Conservation (phyloP, 2,329 filamentous ascomycete species). For the Phoma herbarum region DNA sequence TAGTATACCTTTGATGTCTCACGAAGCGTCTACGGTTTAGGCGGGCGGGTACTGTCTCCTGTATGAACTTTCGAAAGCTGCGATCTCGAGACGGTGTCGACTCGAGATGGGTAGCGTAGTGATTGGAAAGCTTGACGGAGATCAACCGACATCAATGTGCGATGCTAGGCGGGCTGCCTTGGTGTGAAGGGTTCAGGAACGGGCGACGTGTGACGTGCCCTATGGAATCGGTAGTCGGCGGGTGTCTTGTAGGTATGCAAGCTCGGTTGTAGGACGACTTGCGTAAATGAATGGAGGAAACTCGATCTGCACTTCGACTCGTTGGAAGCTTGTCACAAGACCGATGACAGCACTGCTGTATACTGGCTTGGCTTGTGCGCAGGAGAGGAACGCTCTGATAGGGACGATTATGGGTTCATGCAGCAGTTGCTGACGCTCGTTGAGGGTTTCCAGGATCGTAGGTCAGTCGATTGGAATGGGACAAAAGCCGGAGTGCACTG, state of each 20-base stretch:
- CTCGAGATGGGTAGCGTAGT: constrained; percentile 64
- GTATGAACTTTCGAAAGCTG: constrained; percentile 66
- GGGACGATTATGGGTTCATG: constrained; percentile 8
- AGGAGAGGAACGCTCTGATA: constrained; percentile 23
- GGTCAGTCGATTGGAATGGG: background rate
- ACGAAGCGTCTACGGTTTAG: constrained; percentile 49
- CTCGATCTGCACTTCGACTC: constrained; percentile 38
- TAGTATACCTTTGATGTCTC: constrained; percentile 50
- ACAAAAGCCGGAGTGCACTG: constrained; percentile 2
- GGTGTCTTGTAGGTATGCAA: constrained; percentile 34
- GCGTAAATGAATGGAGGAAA: constrained; percentile 30
- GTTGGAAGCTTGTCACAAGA: constrained; percentile 44
- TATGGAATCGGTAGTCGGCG: constrained; percentile 29
- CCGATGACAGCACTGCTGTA: constrained; percentile 44
- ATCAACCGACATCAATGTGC: constrained; percentile 67
- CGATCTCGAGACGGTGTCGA: constrained; percentile 65
- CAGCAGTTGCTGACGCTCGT: constrained; percentile 8
- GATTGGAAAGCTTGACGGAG: constrained; percentile 63
- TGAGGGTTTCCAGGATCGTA: constrained; percentile 7
- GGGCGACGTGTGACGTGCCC: constrained; percentile 31
- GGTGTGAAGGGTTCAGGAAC: constrained; percentile 6
- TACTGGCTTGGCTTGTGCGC: constrained; percentile 42
- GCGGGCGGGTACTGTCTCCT: constrained; percentile 60
- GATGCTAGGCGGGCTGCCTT: constrained; percentile 42
- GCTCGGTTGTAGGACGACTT: constrained; percentile 30